phyloP scores from a whole-genome alignment of 768 basidiomycete species.

The Lentinula guzmanii region DNA sequence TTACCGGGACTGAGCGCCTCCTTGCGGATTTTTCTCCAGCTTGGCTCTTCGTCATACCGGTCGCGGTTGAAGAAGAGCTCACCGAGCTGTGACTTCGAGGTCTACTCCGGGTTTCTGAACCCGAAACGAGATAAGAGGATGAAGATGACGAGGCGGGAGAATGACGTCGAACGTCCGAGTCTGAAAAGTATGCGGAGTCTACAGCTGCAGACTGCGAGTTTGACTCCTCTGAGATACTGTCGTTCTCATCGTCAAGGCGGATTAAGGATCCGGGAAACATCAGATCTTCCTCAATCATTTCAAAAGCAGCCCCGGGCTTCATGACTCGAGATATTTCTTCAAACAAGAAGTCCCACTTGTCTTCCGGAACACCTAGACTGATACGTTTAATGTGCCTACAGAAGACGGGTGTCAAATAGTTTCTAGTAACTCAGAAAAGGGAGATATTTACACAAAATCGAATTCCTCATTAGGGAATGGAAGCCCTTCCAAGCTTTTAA shows the following conservation, averaged over 20 bases:
- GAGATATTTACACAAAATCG: conserved; percentile 60
- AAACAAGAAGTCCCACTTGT: conserved; percentile 69
- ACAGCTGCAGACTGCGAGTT: not conserved
- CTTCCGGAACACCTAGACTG: conserved; percentile 69
- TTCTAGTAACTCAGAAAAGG: not conserved
- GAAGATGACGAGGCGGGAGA: not conserved
- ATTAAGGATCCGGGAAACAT: conserved; percentile 52
- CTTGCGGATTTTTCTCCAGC: not conserved
- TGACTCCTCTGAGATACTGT: not conserved
- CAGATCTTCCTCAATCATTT: conserved; percentile 74
- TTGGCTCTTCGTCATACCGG: not conserved
- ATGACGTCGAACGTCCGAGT: not conserved
- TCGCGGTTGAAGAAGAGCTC: not conserved
- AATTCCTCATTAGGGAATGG: conserved; percentile 71
- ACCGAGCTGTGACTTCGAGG: not conserved
- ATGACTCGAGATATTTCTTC: conserved; percentile 69
- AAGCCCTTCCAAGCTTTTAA: conserved; percentile 54
- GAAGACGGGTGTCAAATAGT: not conserved
- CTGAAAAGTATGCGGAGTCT: not conserved
- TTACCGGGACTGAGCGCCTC: not conserved
- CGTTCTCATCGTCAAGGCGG: conserved; percentile 24
- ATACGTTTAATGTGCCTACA: conserved; percentile 64
- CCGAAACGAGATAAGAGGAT: not conserved
- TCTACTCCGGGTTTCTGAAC: not conserved
- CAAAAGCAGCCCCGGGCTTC: conserved; percentile 69